Percentiles rank a stretch among this genome's conserved stretches.
Evolutionary conservation across 345 rosid genomes (phyloP).

Genomic region (Eucalyptus cladocalyx): DNA sequence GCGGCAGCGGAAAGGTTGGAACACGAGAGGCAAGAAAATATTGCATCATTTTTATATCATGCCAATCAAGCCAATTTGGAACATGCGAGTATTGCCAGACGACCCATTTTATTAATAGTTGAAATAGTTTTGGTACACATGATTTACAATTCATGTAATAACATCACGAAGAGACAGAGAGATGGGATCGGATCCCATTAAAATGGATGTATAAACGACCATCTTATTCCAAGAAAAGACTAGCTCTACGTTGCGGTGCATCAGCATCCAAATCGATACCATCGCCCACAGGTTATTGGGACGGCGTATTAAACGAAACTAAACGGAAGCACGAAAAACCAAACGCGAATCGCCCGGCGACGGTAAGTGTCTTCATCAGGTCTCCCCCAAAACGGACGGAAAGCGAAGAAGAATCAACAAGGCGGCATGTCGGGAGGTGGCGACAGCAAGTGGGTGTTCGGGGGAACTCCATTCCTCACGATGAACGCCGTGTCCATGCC

Average conservation of each 20-base stretch:
- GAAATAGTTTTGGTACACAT: neutral
- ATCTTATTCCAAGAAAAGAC: neutral
- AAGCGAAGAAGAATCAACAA: neutral
- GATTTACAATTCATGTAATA: neutral
- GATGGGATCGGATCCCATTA: neutral
- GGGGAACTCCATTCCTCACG: slow-evolving; percentile 3
- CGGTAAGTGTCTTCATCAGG: neutral
- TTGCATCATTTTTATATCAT: neutral
- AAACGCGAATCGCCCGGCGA: neutral
- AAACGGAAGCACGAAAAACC: neutral
- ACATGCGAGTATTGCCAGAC: neutral
- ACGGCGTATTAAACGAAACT: neutral
- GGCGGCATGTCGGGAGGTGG: slow-evolving; percentile 29
- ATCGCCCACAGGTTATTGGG: neutral
- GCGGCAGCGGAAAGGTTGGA: neutral
- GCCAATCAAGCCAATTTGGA: neutral
- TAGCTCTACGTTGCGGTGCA: neutral
- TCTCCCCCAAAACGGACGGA: neutral
- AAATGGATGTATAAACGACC: neutral
- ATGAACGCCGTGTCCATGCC: slow-evolving; percentile 24
- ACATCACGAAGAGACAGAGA: neutral
- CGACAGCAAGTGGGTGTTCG: neutral
- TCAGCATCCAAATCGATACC: neutral
- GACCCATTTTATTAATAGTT: neutral
- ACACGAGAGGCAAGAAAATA: neutral